phyloP scores from a whole-genome alignment of 768 basidiomycete species.

The Termitomyces heimii region DNA sequence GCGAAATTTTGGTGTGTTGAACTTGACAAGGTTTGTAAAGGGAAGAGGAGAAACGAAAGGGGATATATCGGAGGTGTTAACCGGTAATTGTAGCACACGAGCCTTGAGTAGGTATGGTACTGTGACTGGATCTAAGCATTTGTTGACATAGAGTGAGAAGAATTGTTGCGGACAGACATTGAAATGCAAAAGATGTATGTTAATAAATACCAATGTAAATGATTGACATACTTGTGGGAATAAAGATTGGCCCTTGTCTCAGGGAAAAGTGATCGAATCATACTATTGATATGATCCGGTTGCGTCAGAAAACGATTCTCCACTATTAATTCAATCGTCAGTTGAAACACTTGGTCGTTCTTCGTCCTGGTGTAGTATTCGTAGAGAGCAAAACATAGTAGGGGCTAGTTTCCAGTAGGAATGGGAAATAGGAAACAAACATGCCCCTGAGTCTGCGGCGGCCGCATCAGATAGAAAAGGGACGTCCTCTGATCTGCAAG shows the following conservation, averaged over 20 bases:
- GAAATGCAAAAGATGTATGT: background rate
- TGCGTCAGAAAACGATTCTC: background rate
- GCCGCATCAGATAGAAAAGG: slow-evolving; percentile 10
- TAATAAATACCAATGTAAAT: background rate
- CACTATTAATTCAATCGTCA: background rate
- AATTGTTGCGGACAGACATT: background rate
- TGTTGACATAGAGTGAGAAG: background rate
- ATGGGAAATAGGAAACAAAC: background rate
- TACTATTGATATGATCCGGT: background rate
- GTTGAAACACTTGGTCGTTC: too few species aligned
- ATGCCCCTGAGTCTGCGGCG: slow-evolving; percentile 2
- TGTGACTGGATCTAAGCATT: background rate
- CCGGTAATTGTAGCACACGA: background rate
- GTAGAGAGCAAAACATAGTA: background rate
- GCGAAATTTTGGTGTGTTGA: background rate
- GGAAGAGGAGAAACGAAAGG: slow-evolving; percentile 67
- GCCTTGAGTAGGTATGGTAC: background rate
- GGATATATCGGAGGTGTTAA: slow-evolving; percentile 48
- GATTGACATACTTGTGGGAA: background rate
- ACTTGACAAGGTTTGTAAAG: slow-evolving; percentile 27
- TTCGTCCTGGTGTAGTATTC: background rate
- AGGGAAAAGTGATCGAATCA: slow-evolving; percentile 2
- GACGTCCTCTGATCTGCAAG: slow-evolving; percentile 8
- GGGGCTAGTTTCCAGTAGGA: too few species aligned
- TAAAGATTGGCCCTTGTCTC: background rate